A percentile compares a stretch with the other conserved stretches of the same genome.
These are phyloP conservation scores for Bromus sterilis DNA, from an alignment of 176 grass and related monocot species.

Conservation along the genomic window DNA sequence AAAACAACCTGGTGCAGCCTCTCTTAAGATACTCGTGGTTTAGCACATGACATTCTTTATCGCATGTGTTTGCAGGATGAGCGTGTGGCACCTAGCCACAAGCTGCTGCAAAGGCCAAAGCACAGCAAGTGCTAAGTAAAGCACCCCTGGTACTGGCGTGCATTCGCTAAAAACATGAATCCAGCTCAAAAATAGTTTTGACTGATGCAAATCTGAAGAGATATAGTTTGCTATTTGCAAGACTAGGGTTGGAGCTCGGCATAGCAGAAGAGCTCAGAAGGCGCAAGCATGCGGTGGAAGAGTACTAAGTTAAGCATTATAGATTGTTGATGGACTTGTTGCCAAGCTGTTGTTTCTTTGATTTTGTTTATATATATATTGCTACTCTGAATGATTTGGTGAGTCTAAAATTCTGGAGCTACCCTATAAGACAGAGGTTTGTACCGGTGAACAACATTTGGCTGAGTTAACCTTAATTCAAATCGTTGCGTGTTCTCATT, in stretches of 20 bases:
- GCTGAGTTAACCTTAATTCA: background rate
- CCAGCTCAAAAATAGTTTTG: background rate
- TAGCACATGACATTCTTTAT: background rate
- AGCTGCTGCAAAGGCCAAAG: slow-evolving; percentile 55
- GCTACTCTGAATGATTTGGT: background rate
- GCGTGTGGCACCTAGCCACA: slow-evolving; percentile 54
- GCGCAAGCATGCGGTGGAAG: background rate
- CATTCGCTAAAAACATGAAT: background rate
- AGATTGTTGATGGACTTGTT: slow-evolving; percentile 7
- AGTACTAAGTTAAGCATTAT: background rate
- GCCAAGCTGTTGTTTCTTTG: background rate
- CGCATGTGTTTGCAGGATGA: slow-evolving; percentile 69
- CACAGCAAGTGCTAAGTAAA: slow-evolving; percentile 57
- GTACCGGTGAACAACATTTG: background rate
- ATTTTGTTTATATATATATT: background rate
- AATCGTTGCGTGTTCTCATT: background rate
- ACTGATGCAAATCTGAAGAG: background rate
- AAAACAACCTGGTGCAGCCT: background rate
- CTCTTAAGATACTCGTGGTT: background rate
- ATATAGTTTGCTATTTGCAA: background rate
- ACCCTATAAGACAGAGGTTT: background rate
- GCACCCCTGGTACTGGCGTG: background rate
- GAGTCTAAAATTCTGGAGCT: background rate
- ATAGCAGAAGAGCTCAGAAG: background rate
- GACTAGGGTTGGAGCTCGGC: background rate